Conservation (phyloP, 495 filamentous ascomycete species). For the Corynascus novoguineensis region DNA sequence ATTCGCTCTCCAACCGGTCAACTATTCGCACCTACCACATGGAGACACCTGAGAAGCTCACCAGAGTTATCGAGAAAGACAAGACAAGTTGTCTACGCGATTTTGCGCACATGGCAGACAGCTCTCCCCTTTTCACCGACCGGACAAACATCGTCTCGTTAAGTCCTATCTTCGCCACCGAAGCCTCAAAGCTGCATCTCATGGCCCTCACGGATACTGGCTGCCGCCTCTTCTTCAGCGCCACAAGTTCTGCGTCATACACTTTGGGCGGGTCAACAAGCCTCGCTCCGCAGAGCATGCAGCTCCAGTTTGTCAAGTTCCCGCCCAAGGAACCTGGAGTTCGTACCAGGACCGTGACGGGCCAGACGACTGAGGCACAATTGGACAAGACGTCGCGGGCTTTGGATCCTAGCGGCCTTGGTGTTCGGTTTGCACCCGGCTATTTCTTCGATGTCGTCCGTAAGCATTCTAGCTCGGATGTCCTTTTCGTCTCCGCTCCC, state of each 20-base stretch:
- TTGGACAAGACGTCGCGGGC: constrained; percentile 42
- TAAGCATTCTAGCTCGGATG: constrained; percentile 50
- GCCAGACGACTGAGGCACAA: constrained; percentile 24
- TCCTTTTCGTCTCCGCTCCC: constrained; percentile 77
- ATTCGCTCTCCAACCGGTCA: constrained; percentile 79
- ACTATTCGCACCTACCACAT: constrained; percentile 85
- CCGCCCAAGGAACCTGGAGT: constrained; percentile 53
- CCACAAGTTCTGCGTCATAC: constrained; percentile 70
- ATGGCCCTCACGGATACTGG: constrained; percentile 88
- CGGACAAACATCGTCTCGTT: constrained; percentile 72
- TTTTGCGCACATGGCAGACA: constrained; percentile 72
- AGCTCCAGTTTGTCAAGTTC: constrained; percentile 90
- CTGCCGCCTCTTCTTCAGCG: constrained; percentile 85
- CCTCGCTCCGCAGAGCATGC: constrained; percentile 86
- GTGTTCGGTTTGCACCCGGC: constrained; percentile 73
- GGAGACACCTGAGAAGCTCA: constrained; percentile 46
- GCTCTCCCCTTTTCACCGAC: constrained; percentile 60
- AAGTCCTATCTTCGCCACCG: constrained; percentile 70
- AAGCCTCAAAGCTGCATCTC: constrained; percentile 78
- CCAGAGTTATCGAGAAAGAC: constrained; percentile 52
- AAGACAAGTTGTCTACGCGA: constrained; percentile 49
- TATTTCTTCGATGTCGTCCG: constrained; percentile 80
- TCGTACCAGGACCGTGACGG: constrained; percentile 5
- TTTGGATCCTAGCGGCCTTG: constrained; percentile 51
- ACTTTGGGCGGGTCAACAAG: constrained; percentile 51